Evolutionary conservation across 1,139 yeast species (phyloP).

Genomic region (Spathaspora sp.): DNA sequence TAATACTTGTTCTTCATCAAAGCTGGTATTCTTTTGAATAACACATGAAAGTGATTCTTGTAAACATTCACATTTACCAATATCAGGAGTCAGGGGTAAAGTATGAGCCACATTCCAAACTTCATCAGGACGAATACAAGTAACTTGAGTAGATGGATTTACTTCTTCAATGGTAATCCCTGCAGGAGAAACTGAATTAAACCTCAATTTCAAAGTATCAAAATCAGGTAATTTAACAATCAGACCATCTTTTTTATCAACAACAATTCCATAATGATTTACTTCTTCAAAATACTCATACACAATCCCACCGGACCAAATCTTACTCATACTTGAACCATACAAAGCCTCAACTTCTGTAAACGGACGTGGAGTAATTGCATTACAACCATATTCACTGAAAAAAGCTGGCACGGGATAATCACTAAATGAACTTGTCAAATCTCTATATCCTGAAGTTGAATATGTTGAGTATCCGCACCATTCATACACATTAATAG

Average conservation of each 20-base stretch:
- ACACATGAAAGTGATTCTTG: constrained; percentile 52
- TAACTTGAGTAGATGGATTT: neutral
- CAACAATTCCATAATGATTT: constrained; percentile 37
- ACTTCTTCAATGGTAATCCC: constrained; percentile 9
- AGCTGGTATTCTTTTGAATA: constrained; percentile 32
- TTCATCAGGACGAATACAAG: constrained; percentile 11
- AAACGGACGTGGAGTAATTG: constrained; percentile 54
- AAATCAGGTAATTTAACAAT: constrained; percentile 47
- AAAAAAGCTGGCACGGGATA: constrained; percentile 58
- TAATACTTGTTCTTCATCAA: constrained; percentile 34
- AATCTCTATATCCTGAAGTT: constrained; percentile 55
- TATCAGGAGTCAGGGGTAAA: constrained; percentile 58
- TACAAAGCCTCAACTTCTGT: constrained; percentile 44
- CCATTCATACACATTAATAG: constrained; percentile 67
- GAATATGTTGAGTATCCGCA: constrained; percentile 61
- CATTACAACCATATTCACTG: constrained; percentile 64
- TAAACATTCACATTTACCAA: constrained; percentile 55
- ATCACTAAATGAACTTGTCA: constrained; percentile 47
- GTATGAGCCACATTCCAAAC: constrained; percentile 44
- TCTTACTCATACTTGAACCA: constrained; percentile 35
- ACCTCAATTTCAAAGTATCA: constrained; percentile 32
- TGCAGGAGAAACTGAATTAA: constrained; percentile 30
- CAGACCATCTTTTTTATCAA: constrained; percentile 24
- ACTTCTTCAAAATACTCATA: constrained; percentile 40
- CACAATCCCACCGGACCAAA: constrained; percentile 45